Conservation (phyloP, 305 asterid species). For the Solanum hybrid region DNA sequence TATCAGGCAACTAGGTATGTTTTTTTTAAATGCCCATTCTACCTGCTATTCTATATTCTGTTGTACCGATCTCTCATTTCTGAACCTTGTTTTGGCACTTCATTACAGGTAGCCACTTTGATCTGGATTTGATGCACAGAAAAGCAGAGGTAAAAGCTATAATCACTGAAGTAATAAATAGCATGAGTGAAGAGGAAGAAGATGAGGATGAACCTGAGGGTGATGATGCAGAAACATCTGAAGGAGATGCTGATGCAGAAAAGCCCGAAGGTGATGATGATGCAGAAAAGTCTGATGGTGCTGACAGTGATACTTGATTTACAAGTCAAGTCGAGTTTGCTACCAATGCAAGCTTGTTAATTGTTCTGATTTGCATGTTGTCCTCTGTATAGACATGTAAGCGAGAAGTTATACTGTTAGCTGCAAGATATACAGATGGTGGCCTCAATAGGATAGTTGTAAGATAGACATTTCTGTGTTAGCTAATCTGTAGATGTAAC, state of each 20-base stretch:
- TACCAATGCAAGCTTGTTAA: not conserved
- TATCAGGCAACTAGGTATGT: not conserved
- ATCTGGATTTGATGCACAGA: not conserved
- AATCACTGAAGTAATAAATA: not conserved
- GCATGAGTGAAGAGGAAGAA: not conserved
- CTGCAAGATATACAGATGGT: not conserved
- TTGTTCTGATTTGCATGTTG: slow-evolving; percentile 7
- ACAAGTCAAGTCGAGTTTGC: not conserved
- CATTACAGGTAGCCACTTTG: not conserved
- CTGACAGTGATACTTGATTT: not conserved
- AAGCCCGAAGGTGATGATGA: not conserved
- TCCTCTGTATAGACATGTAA: slow-evolving; percentile 3
- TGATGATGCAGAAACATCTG: not conserved
- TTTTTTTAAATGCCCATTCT: not conserved
- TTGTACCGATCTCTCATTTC: not conserved
- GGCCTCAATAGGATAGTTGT: slow-evolving; percentile 1
- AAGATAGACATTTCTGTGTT: not conserved
- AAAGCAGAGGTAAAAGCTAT: not conserved
- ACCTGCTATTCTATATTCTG: not conserved
- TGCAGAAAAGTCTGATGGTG: not conserved
- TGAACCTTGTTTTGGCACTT: not conserved
- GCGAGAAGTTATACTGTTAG: not conserved
- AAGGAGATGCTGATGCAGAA: not conserved
- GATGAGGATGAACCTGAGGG: not conserved
- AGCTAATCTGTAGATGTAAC: not conserved